These are phyloP conservation scores for Aspergillus japonicus DNA, from an alignment of 2,329 filamentous ascomycete species.

Conservation along the genomic window DNA sequence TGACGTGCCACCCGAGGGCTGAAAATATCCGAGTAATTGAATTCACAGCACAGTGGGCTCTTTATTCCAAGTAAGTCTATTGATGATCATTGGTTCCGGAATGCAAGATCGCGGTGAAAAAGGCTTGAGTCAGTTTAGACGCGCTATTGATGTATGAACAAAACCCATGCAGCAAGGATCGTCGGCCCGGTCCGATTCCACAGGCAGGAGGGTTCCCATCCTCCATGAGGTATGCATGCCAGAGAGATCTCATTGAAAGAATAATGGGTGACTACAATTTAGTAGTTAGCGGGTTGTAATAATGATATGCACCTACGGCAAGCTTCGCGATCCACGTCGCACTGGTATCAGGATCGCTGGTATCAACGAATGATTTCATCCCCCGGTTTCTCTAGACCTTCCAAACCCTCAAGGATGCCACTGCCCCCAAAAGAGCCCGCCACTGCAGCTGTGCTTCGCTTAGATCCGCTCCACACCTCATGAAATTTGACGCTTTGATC, in stretches of 20 bases:
- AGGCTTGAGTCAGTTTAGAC: background rate
- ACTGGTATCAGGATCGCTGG: background rate
- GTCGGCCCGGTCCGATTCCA: background rate
- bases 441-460: conserved; percentile 53
- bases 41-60: background rate
- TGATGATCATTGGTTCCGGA: background rate
- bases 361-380: conserved; percentile 65
- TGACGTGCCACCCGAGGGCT: background rate
- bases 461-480: conserved; percentile 78
- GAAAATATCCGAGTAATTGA: background rate
- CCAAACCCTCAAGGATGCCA: conserved; percentile 77
- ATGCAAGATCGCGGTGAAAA: background rate
- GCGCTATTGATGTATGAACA: conserved; percentile 1
- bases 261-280: conserved; percentile 1
- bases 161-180: conserved; percentile 1
- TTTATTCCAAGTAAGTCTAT: background rate
- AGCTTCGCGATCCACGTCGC: background rate
- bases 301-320: background rate
- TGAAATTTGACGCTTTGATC: conserved; percentile 94
- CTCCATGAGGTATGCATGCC: background rate
- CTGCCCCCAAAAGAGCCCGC: conserved; percentile 73
- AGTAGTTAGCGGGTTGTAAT: background rate
- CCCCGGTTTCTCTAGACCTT: conserved; percentile 65
- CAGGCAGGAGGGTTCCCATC: too few relatives aligned
- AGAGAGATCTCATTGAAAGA: background rate